A percentile compares a stretch with the other conserved stretches of the same genome.
Conservation (phyloP, 306 rosid genomes). For the Sindora glabra region DNA sequence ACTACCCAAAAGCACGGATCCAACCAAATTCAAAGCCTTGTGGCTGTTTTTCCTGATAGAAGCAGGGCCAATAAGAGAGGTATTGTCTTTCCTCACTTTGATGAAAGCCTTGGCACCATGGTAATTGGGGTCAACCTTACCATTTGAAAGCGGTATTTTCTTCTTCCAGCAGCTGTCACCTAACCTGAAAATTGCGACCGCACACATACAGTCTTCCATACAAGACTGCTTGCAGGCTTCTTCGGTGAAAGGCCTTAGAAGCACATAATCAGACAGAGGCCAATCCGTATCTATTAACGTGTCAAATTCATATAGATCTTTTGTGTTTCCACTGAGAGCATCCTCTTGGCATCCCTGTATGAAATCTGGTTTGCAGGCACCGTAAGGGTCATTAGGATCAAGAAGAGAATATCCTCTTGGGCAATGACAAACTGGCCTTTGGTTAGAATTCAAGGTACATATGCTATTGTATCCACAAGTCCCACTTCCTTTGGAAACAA, state of each 20-base stretch:
- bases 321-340: not conserved
- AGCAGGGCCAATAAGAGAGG: not conserved
- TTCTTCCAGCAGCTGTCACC: constrained; percentile 39
- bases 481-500: not conserved
- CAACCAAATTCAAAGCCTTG: not conserved
- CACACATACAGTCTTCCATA: constrained; percentile 45
- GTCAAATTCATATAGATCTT: constrained; percentile 10
- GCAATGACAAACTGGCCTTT: constrained; percentile 28
- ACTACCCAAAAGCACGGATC: constrained; percentile 11
- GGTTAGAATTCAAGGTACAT: constrained; percentile 10
- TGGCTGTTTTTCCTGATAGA: not conserved
- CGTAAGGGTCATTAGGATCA: constrained; percentile 20
- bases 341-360: constrained; percentile 27
- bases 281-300: constrained; percentile 18
- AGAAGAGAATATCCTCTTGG: constrained; percentile 27
- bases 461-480: constrained; percentile 33
- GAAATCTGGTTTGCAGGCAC: constrained; percentile 39
- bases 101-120: constrained; percentile 21
- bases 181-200: constrained; percentile 17
- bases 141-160: constrained; percentile 42
- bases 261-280: constrained; percentile 25
- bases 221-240: constrained; percentile 31
- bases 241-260: not conserved
- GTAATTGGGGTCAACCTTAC: constrained; percentile 11
- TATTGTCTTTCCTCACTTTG: constrained; percentile 35